Conservation (phyloP, 164 flowering plant species). For the Magnolia kwangsiensis region DNA sequence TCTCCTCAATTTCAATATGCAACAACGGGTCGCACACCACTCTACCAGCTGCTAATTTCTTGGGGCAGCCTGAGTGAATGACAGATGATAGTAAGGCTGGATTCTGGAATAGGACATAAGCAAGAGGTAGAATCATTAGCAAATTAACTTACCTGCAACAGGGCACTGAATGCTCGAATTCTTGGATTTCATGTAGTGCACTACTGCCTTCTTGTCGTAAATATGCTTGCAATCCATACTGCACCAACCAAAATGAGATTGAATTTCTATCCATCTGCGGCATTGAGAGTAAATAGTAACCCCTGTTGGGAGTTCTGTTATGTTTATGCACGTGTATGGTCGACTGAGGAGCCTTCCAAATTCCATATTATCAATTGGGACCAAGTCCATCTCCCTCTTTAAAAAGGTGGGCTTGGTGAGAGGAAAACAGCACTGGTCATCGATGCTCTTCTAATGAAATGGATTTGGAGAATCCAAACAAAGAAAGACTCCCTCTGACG, state of each 20-base stretch:
- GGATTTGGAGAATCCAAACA: too few relatives aligned
- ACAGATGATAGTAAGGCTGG: background rate
- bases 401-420: too few relatives aligned
- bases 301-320: background rate
- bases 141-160: constrained; percentile 56
- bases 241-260: constrained; percentile 14
- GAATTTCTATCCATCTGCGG: background rate
- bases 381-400: too few relatives aligned
- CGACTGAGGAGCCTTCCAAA: too few relatives aligned
- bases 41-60: constrained; percentile 36
- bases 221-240: constrained; percentile 90
- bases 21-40: constrained; percentile 65
- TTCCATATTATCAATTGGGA: too few relatives aligned
- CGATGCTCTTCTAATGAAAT: too few relatives aligned
- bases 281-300: background rate
- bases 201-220: constrained; percentile 69
- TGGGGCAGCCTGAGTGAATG: constrained; percentile 62
- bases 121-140: background rate
- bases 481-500: too few relatives aligned
- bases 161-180: constrained; percentile 45
- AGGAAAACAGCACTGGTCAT: too few relatives aligned
- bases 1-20: constrained; percentile 70
- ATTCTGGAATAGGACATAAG: background rate
- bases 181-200: constrained; percentile 45
- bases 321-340: too few relatives aligned